phyloP scores from a whole-genome alignment of 129 eudicot genomes.

The Mikania micrantha region DNA sequence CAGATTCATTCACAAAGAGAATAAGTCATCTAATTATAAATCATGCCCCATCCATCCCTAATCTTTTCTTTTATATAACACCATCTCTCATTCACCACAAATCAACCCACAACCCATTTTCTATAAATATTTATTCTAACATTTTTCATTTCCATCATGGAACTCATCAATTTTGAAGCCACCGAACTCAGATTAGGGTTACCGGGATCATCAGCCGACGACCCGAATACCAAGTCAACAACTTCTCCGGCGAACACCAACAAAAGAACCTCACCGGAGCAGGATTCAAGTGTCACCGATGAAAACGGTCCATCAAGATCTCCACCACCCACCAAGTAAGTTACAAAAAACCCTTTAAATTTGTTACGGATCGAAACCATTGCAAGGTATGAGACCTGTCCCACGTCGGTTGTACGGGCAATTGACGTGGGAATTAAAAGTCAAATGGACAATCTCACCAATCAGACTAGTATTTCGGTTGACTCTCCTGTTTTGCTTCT shows the following conservation, averaged over 20 bases:
- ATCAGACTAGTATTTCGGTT: too few species aligned
- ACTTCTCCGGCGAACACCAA: conserved; percentile 20
- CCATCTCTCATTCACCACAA: neutral
- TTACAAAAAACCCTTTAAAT: too few species aligned
- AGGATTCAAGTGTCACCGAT: conserved; percentile 22
- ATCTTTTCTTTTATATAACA: conserved; percentile 33
- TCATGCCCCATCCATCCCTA: conserved; percentile 35
- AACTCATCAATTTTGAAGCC: conserved; percentile 46
- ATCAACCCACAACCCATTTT: neutral
- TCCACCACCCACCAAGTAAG: conserved; percentile 66
- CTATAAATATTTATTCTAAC: too few species aligned
- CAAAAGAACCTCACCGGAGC: conserved; percentile 57
- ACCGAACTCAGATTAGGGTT: conserved; percentile 63
- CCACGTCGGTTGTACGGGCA: too few species aligned
- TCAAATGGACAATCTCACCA: too few species aligned
- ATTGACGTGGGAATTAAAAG: too few species aligned
- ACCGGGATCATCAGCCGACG: conserved; percentile 44
- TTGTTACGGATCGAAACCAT: too few species aligned
- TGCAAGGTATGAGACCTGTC: too few species aligned
- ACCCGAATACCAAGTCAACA: conserved; percentile 21
- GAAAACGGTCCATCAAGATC: conserved; percentile 28
- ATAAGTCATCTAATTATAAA: conserved; percentile 48
- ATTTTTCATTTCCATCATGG: too few species aligned
- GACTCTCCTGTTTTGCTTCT: too few species aligned
- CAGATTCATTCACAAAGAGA: too few species aligned